These are phyloP conservation scores for Colletotrichum acutatum DNA, from an alignment of 2,329 filamentous ascomycete genomes.

Conservation along the genomic window DNA sequence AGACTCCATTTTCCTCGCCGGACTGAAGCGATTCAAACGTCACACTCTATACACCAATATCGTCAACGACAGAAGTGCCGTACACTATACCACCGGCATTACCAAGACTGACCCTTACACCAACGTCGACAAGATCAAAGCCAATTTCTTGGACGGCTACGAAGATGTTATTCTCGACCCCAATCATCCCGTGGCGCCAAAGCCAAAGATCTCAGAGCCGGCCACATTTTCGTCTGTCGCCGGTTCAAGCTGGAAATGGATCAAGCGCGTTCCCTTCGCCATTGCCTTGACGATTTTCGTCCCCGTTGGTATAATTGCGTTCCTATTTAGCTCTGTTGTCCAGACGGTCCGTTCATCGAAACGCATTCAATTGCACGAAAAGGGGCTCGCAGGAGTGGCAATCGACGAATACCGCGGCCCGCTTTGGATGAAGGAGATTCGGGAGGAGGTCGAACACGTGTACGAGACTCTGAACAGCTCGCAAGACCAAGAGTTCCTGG, in stretches of 20 bases:
- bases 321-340: conserved; percentile 79
- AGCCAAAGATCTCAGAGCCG: conserved; percentile 46
- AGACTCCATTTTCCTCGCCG: conserved; percentile 86
- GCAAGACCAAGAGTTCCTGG: conserved; percentile 78
- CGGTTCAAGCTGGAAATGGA: conserved; percentile 45
- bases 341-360: conserved; percentile 81
- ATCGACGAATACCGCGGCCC: conserved; percentile 77
- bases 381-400: conserved; percentile 74
- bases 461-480: conserved; percentile 78
- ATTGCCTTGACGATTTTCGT: conserved; percentile 76
- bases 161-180: conserved; percentile 81
- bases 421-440: conserved; percentile 79
- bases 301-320: conserved; percentile 77
- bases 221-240: conserved; percentile 47
- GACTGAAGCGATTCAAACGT: conserved; percentile 79
- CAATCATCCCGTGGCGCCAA: conserved; percentile 66
- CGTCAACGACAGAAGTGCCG: conserved; percentile 83
- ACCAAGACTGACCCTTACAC: conserved; percentile 81
- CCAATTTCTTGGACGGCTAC: conserved; percentile 81
- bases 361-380: conserved; percentile 81
- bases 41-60: conserved; percentile 88
- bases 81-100: conserved; percentile 86
- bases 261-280: conserved; percentile 71
- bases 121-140: conserved; percentile 72
- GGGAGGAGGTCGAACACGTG: conserved; percentile 79